Evolutionary conservation across 208 protist species (phyloP).

Genomic region (Wallacemonas sp.): DNA sequence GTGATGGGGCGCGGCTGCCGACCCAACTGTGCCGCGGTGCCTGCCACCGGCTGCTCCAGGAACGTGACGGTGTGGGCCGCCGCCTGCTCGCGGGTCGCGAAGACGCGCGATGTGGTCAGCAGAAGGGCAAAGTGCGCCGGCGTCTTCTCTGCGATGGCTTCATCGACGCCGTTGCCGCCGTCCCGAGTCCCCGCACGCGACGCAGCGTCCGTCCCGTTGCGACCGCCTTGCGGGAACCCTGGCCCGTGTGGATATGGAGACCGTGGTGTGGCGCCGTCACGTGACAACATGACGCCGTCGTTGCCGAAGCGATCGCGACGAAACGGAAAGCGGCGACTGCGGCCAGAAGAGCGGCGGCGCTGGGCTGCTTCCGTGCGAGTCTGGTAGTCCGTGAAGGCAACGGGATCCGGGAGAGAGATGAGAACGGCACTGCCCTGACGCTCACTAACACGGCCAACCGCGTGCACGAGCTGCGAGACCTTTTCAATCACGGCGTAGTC

Average conservation of each 20-base stretch:
- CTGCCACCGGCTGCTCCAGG: constrained; percentile 75
- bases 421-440: constrained; percentile 68
- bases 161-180: not conserved
- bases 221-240: no score
- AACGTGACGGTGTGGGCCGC: constrained; percentile 49
- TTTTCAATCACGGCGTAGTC: constrained; percentile 59
- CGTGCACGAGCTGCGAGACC: constrained; percentile 73
- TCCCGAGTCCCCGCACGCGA: constrained; percentile 1
- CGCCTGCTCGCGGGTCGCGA: constrained; percentile 36
- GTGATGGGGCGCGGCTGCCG: constrained; percentile 45
- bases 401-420: constrained; percentile 41
- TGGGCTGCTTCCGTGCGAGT: not conserved
- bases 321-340: not conserved
- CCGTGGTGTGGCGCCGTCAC: no score
- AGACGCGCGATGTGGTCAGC: constrained; percentile 78
- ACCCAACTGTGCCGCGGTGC: constrained; percentile 50
- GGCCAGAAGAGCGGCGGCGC: not conserved
- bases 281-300: no score
- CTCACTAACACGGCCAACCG: constrained; percentile 72
- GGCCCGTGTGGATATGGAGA: no score
- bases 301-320: not conserved
- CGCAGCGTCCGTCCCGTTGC: no score
- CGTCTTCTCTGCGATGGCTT: not conserved
- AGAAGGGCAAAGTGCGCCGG: constrained; percentile 42
- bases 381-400: constrained; percentile 1